Percentiles rank a stretch among this genome's conserved stretches.
These are phyloP conservation scores for Hamamelis virginiana DNA, from an alignment of 164 flowering plant species.

Conservation along the genomic window DNA sequence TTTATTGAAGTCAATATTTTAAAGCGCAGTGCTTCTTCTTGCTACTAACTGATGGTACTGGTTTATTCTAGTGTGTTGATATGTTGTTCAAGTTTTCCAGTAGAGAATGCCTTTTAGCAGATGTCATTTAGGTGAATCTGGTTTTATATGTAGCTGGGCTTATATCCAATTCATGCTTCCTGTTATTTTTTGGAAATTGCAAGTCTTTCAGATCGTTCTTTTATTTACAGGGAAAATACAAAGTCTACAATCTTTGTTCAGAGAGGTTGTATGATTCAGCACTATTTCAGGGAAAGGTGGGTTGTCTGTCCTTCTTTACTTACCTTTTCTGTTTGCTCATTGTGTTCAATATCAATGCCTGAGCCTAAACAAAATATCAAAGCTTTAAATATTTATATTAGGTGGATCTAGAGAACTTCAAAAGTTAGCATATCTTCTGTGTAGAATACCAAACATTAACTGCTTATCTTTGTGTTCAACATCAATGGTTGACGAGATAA, in stretches of 20 bases:
- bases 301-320: constrained; percentile 6
- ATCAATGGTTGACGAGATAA: too few species aligned
- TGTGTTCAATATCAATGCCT: neutral
- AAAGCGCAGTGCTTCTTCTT: neutral
- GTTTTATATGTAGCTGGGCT: neutral
- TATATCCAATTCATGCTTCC: neutral
- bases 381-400: too few species aligned
- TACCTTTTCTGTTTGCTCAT: neutral
- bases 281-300: constrained; percentile 91
- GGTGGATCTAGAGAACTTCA: too few species aligned
- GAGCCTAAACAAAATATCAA: neutral
- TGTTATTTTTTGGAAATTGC: constrained; percentile 1
- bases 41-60: neutral
- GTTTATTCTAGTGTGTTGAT: neutral
- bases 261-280: constrained; percentile 96
- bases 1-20: neutral
- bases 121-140: neutral
- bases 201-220: neutral
- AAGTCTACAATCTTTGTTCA: constrained; percentile 97
- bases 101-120: neutral
- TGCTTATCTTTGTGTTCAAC: too few species aligned
- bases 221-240: constrained; percentile 77
- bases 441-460: too few species aligned
- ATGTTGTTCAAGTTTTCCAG: neutral
- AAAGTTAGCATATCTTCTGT: too few species aligned